Conservation (phyloP, 73 alveolate genomes). For the Paramecium tetraurelia region DNA sequence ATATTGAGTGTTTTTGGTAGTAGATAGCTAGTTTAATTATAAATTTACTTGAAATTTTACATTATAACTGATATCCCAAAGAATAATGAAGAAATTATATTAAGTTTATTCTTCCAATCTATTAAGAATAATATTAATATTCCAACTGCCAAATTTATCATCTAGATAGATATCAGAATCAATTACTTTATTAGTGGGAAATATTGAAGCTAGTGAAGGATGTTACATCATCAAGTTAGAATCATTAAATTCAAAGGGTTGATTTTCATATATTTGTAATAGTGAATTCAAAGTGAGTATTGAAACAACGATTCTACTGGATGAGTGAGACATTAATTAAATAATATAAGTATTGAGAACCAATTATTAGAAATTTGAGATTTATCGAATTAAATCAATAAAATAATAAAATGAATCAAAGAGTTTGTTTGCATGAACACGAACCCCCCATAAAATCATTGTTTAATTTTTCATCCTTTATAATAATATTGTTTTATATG, state of each 20-base stretch:
- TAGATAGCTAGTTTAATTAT: neutral
- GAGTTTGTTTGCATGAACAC: neutral
- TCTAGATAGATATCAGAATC: neutral
- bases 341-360: neutral
- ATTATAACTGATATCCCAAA: neutral
- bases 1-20: neutral
- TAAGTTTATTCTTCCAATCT: neutral
- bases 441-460: constrained; percentile 14
- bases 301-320: neutral
- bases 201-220: neutral
- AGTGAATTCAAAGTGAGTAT: constrained; percentile 6
- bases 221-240: neutral
- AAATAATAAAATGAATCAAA: neutral
- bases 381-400: neutral
- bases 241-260: neutral
- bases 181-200: neutral
- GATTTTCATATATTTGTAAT: neutral
- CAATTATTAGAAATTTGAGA: neutral
- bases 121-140: neutral
- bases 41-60: neutral
- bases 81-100: neutral
- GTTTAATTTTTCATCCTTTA: neutral
- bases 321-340: constrained; percentile 29
- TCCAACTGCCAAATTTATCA: neutral
- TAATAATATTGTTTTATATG: neutral